These are phyloP conservation scores for Coccomyxa sp. DNA, from an alignment of 139 green algal genomes.

Conservation along the genomic window DNA sequence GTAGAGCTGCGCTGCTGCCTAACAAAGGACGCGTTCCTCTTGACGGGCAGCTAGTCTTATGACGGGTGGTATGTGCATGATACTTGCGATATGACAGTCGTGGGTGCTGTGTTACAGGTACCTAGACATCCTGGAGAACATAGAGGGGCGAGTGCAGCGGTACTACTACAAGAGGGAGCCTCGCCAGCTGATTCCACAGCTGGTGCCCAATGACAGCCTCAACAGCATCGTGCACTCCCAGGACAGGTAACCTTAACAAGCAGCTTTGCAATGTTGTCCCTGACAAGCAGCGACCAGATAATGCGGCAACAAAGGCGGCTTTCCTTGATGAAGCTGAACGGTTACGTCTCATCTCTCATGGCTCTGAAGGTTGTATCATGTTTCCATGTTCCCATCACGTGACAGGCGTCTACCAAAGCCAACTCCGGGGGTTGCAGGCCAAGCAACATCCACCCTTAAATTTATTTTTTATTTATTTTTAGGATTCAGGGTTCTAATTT, in stretches of 20 bases:
- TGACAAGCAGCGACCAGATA: background rate
- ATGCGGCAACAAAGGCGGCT: too few relatives aligned
- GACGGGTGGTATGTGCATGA: background rate
- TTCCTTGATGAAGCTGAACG: too few relatives aligned
- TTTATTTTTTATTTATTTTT: background rate
- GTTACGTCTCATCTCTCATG: background rate
- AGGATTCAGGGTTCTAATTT: background rate
- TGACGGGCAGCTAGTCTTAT: too few relatives aligned
- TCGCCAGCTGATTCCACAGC: background rate
- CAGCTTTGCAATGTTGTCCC: background rate
- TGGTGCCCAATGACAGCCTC: background rate
- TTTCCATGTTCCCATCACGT: background rate
- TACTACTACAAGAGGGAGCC: background rate
- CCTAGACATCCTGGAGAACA: background rate
- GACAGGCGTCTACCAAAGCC: too few relatives aligned
- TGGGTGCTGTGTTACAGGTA: background rate
- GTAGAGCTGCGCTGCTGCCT: background rate
- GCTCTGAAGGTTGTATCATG: background rate
- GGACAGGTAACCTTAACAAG: background rate
- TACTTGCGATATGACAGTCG: background rate
- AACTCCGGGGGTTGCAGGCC: too few relatives aligned
- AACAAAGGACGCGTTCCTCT: background rate
- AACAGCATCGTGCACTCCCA: background rate
- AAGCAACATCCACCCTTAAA: background rate
- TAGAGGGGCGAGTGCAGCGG: constrained; percentile 2